Base-by-base conservation (phyloP, 2,329 filamentous ascomycete genomes). In the Monilinia vaccinii-corymbosi region DNA sequence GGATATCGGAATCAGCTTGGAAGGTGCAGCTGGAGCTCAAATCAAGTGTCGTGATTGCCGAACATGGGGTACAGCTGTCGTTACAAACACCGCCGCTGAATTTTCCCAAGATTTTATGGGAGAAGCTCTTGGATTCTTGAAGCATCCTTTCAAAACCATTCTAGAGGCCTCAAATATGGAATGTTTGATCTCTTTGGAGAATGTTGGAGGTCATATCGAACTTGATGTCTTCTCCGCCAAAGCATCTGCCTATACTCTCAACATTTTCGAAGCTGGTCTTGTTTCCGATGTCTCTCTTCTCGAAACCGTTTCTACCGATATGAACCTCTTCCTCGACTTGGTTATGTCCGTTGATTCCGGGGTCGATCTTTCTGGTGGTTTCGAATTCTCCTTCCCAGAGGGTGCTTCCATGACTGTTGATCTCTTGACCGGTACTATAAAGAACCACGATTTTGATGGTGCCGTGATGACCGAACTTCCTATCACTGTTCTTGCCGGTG, bases 331-430 rank as follows among this genome's bases (percentile, higher is more conserved):
- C 57, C 52, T 68, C 31, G 66, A 68, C 48, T 60, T 69, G 44
- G 63, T 67, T 14, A 63, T 69, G 44, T 65, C 63, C 25, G 44
- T 67, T 5, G 58, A 46, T 52, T 64, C 65, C 13, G 56, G 56
- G 23, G 59, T 68, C 13, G 64, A 68, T 55, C 52, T 68, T 7
- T 45, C 56, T 32, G 62, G 61, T 49, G 66, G 66, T 44, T 69
- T 68, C 58, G 64, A 65, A 38, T 65, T 68, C 56, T 53, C 63
- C 1, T 66, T 69, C 48, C 64, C 66, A 11, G 60, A 67, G 23
- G 64, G 65, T 13, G 58, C 65, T 9, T 66, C 61, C 47, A 60
- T 69, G n/a, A 60, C 62, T 44, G 63, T 69, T 51, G 67, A 67
- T 51, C 64, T 66, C 44, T 51, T 68, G 46, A 42, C 46, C 47